Evolutionary conservation across 148 eudicot species (phyloP).

Genomic region (Tetragonia tetragonoides): DNA sequence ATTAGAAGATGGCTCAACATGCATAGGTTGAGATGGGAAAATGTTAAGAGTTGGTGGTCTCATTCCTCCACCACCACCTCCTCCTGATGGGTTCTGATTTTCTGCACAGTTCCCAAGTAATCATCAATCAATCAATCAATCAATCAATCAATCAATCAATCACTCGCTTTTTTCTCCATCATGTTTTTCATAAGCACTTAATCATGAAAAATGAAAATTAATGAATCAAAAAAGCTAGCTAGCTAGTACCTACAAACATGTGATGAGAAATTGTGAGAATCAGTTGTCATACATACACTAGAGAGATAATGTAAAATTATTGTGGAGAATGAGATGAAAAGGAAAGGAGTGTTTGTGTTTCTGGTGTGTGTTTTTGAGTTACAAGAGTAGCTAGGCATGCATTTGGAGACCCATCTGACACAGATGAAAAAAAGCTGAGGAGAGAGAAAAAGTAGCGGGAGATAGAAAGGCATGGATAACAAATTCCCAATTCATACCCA

Average conservation of each 20-base stretch:
- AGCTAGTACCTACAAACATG: too few species aligned
- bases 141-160: neutral
- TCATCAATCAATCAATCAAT: slow-evolving; percentile 1
- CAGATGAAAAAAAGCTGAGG: neutral
- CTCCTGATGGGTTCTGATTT: slow-evolving; percentile 21
- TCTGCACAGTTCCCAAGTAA: slow-evolving; percentile 19
- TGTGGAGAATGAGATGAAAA: neutral
- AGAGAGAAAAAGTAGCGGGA: neutral
- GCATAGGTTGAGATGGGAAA: slow-evolving; percentile 98
- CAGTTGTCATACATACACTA: neutral
- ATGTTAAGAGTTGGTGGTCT: slow-evolving; percentile 91
- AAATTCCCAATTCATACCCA: neutral
- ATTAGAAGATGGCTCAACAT: slow-evolving; percentile 66
- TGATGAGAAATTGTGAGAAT: neutral
- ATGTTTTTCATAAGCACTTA: neutral
- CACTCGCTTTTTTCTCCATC: too few species aligned
- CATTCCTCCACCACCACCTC: slow-evolving; percentile 45
- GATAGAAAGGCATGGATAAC: too few species aligned
- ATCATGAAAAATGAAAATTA: slow-evolving; percentile 6
- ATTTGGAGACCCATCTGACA: slow-evolving; percentile 28
- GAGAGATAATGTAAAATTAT: neutral
- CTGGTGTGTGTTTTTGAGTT: neutral
- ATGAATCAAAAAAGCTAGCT: neutral
- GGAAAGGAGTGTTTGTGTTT: neutral
- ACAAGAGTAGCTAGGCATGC: slow-evolving; percentile 21